Conservation (phyloP, 306 rosid genomes). For the Ormosia emarginata region DNA sequence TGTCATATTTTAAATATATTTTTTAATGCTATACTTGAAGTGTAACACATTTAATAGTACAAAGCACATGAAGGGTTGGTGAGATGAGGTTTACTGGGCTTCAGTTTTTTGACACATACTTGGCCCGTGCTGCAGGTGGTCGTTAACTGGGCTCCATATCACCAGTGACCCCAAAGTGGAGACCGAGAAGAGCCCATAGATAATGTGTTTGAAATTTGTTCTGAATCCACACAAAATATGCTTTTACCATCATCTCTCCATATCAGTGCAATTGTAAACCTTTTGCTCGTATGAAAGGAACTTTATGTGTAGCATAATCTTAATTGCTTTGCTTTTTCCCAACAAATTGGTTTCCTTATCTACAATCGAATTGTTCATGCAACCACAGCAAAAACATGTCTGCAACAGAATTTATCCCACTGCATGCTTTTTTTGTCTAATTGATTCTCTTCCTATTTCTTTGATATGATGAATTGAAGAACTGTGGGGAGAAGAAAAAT, state of each 20-base stretch:
- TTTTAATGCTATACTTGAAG: not conserved
- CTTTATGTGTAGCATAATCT: not conserved
- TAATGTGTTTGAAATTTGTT: conserved; percentile 25
- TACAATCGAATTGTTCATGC: not conserved
- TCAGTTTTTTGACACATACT: not conserved
- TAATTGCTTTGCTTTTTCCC: not conserved
- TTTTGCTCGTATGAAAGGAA: conserved; percentile 16
- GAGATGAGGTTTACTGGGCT: too few species aligned
- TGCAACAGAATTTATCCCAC: not conserved
- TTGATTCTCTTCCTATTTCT: not conserved
- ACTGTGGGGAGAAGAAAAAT: not conserved
- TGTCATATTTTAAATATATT: too few species aligned
- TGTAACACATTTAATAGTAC: too few species aligned
- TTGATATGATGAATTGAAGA: not conserved
- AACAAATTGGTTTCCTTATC: conserved; percentile 16
- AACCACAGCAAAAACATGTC: conserved; percentile 17
- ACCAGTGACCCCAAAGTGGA: not conserved
- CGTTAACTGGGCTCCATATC: not conserved
- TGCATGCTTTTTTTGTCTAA: not conserved
- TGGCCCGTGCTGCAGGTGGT: not conserved
- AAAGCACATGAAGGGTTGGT: too few species aligned
- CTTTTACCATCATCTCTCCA: not conserved
- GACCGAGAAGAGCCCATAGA: not conserved
- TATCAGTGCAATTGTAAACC: not conserved
- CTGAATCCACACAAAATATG: conserved; percentile 37